phyloP scores from a whole-genome alignment of 805 yeast genomes.

The Ogataea minuta region DNA sequence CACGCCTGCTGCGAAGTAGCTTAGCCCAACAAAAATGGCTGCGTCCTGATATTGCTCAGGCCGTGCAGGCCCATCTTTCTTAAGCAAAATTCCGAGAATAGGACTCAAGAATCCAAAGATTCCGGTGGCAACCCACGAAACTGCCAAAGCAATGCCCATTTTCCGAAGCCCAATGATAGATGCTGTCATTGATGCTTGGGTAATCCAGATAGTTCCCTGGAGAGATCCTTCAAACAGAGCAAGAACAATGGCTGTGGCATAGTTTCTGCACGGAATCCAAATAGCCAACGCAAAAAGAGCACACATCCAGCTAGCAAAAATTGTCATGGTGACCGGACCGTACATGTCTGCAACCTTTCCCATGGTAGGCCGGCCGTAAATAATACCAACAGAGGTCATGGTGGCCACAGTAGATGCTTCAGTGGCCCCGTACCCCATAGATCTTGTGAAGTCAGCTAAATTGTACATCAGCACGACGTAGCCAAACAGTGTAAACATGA shows the following conservation, averaged over 20 bases:
- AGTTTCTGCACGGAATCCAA: conserved; percentile 59
- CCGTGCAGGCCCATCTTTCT: conserved; percentile 33
- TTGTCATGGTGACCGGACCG: conserved; percentile 51
- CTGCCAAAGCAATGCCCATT: conserved; percentile 48
- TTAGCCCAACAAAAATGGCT: conserved; percentile 57
- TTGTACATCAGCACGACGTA: conserved; percentile 59
- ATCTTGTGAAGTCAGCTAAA: conserved; percentile 56
- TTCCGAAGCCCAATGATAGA: conserved; percentile 53
- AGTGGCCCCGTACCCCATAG: conserved; percentile 52
- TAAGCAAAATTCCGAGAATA: conserved; percentile 54
- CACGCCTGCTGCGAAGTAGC: conserved; percentile 47
- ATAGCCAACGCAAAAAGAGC: conserved; percentile 44
- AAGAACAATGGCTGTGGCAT: conserved; percentile 53
- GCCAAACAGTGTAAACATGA: conserved; percentile 53
- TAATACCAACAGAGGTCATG: conserved; percentile 57
- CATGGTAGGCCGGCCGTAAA: conserved; percentile 53
- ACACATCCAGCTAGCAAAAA: conserved; percentile 38
- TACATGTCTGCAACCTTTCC: conserved; percentile 50
- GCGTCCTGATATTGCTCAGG: conserved; percentile 52
- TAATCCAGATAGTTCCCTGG: conserved; percentile 64
- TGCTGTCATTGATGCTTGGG: conserved; percentile 49
- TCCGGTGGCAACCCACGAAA: conserved; percentile 50
- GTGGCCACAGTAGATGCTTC: conserved; percentile 61
- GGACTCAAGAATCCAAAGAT: conserved; percentile 55
- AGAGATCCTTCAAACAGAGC: conserved; percentile 51